A percentile compares a stretch with the other conserved stretches of the same genome.
Conservation (phyloP, 768 basidiomycete species). For the Flagelloscypha sp. region DNA sequence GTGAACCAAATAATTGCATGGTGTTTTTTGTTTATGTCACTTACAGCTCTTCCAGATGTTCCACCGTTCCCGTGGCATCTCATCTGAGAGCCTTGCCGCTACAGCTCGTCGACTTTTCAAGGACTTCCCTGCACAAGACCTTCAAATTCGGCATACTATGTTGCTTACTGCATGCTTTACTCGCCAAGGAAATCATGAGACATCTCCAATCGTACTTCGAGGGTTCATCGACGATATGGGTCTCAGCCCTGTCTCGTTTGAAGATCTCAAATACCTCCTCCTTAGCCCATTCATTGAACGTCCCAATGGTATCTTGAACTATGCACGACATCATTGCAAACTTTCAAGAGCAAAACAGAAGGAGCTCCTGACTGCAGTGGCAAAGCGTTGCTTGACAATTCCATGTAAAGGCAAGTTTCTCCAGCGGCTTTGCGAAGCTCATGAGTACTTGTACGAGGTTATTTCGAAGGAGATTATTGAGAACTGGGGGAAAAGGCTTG, state of each 20-base stretch:
- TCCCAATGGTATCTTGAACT: conserved; percentile 42
- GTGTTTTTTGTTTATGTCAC: conserved; percentile 6
- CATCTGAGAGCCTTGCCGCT: no score
- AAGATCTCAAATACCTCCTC: conserved; percentile 59
- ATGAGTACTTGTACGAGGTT: conserved; percentile 31
- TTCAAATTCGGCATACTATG: conserved; percentile 60
- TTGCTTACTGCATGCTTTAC: no score
- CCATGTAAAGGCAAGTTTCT: conserved; percentile 51
- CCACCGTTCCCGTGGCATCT: conserved; percentile 59
- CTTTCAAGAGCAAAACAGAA: no score
- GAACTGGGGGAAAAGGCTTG: no score
- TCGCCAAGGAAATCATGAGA: no score
- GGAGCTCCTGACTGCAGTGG: no score
- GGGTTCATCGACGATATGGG: conserved; percentile 47
- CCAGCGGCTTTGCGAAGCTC: conserved; percentile 43
- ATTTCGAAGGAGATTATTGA: conserved; percentile 40
- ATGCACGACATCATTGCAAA: conserved; percentile 34
- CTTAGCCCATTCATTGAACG: conserved; percentile 65
- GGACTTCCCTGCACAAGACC: conserved; percentile 59
- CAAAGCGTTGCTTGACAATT: conserved; percentile 49
- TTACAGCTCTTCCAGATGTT: conserved; percentile 43
- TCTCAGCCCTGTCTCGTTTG: conserved; percentile 45
- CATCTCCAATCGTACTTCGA: conserved; percentile 27
- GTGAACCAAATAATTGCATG: conserved; percentile 23
- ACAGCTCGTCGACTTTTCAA: conserved; percentile 52